Base-by-base conservation (phyloP, 495 filamentous ascomycete genomes). In the Hyaloscypha variabilis region DNA sequence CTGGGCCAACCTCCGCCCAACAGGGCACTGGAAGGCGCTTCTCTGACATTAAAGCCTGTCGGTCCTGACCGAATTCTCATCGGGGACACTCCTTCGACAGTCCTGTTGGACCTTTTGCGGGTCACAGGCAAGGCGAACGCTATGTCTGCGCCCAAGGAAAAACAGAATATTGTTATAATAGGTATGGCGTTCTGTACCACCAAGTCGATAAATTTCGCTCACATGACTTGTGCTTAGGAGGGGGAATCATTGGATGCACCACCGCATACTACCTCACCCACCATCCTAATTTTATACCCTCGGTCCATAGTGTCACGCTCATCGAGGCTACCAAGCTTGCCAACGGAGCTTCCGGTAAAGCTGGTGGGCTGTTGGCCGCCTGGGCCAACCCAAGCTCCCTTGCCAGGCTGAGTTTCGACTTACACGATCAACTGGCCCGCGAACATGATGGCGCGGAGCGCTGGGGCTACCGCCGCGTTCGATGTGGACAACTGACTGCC, bases 331-430 rank as follows among this genome's bases (percentile, higher is more conserved):
- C 88, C 2, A 84, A 89, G 36, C 90, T 97, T 65, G 94, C 94
- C n/a, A 88, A 92, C 19, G 94, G 91, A 31, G 95, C 94, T 54
- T 96, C 92, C 19, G 95, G 94, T 6, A 98, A 98, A 80, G 95
- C 94, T 1, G 94, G 94, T 8, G 94, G 94, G 3, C 82, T 98
- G n/a, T 79, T 98, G 23, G 94, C 88, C 5, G 80, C 92, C 53
- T 98, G 94, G 94, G 94, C 94, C 5, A 96, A 97, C 71, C 95
- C 94, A 2, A 83, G 74, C 69, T 90, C 85, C 71, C 83, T 98
- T 63, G 94, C 97, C 3, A 90, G 90, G 5, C 79, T 98, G 64
- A 94, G 91, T 67, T 98, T 90, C 78, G 81, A 83, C 51, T 81
- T 97, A 21, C 94, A 98, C 72, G 82, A 84, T 21, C 84, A 96